These are phyloP conservation scores for Fabrea salina DNA, from an alignment of 169 alveolate genomes.

Conservation along the genomic window DNA sequence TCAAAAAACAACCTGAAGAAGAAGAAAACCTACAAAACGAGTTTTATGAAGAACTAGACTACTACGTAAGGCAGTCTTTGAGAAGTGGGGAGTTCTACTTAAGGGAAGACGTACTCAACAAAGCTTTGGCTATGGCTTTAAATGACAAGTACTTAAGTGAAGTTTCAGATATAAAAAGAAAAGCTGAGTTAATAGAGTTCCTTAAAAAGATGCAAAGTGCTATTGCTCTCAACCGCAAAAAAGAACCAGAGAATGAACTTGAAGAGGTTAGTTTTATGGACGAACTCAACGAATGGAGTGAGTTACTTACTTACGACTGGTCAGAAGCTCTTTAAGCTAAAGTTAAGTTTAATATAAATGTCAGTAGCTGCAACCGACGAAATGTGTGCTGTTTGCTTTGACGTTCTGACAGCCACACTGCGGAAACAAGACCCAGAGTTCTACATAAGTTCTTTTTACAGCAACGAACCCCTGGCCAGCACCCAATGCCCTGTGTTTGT, in stretches of 20 bases:
- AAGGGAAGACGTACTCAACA: neutral
- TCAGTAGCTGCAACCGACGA: neutral
- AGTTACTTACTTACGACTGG: too few relatives aligned
- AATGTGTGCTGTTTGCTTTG: conserved; percentile 26
- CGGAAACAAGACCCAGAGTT: neutral
- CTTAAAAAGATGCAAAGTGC: too few relatives aligned
- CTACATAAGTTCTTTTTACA: neutral
- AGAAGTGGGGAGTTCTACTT: neutral
- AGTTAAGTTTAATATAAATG: conserved; percentile 6
- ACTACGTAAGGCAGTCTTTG: neutral
- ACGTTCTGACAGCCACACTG: neutral
- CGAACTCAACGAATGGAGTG: too few relatives aligned
- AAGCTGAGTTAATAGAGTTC: neutral
- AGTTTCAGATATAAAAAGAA: neutral
- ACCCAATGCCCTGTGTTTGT: conserved; percentile 58
- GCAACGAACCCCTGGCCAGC: neutral
- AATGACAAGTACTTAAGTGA: conserved; percentile 4
- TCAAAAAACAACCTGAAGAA: neutral
- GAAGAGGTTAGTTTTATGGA: too few relatives aligned
- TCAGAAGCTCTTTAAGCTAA: too few relatives aligned
- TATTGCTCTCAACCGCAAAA: too few relatives aligned
- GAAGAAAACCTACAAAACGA: neutral
- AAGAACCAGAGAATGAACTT: too few relatives aligned
- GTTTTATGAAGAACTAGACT: neutral
- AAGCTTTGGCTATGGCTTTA: neutral